phyloP scores from a whole-genome alignment of 2,329 filamentous ascomycete species.

The Venturiaceae sp. region DNA sequence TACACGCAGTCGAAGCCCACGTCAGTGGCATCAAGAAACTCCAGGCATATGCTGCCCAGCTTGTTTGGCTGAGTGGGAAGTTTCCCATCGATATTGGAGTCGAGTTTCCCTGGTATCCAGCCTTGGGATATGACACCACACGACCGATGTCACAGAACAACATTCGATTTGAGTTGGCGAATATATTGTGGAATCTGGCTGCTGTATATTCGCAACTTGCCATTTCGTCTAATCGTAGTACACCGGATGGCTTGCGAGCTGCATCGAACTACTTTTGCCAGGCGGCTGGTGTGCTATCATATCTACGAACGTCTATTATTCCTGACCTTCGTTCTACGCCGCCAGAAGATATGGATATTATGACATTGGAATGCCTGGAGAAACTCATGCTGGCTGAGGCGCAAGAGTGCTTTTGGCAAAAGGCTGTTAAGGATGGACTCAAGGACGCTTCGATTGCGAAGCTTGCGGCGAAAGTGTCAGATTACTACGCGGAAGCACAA shows the following conservation, averaged over 20 bases:
- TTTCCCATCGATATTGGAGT: constrained; percentile 96
- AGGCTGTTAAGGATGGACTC: constrained; percentile 86
- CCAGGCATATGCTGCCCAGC: constrained; percentile 83
- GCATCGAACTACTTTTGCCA: constrained; percentile 87
- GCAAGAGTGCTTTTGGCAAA: constrained; percentile 98
- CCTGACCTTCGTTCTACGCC: constrained; percentile 76
- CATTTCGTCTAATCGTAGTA: constrained; percentile 65
- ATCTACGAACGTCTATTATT: constrained; percentile 67
- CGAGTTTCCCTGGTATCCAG: constrained; percentile 94
- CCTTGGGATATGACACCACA: constrained; percentile 80
- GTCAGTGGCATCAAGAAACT: constrained; percentile 77
- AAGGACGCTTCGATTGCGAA: constrained; percentile 91
- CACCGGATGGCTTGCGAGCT: constrained; percentile 72
- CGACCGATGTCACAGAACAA: constrained; percentile 58
- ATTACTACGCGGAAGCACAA: constrained; percentile 75
- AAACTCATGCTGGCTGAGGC: constrained; percentile 83
- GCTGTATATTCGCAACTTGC: constrained; percentile 91
- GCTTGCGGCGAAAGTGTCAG: constrained; percentile 80
- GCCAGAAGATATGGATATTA: constrained; percentile 90
- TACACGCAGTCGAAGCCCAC: constrained; percentile 83
- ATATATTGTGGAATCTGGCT: constrained; percentile 86
- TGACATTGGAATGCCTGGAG: constrained; percentile 74
- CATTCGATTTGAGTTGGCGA: constrained; percentile 74
- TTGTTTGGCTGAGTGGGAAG: constrained; percentile 88
- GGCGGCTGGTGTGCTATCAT: constrained; percentile 71